These are phyloP conservation scores for Clarireedia monteithiana DNA, from an alignment of 2,329 filamentous ascomycete species.

Conservation along the genomic window DNA sequence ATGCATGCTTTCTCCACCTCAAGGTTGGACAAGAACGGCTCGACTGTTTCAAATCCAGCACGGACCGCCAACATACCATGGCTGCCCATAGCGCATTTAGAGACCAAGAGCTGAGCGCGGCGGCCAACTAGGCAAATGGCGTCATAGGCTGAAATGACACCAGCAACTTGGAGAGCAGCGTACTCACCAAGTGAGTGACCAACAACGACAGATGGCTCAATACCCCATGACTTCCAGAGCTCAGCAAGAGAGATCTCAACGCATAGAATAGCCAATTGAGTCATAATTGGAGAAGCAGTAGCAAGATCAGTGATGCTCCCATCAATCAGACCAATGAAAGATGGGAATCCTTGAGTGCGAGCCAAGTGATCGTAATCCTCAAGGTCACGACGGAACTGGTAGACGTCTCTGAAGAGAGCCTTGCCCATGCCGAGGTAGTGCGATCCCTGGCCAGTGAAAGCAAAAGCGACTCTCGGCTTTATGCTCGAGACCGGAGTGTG, in stretches of 20 bases:
- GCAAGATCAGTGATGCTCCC: constrained; percentile 5
- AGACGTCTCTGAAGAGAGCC: constrained; percentile 32
- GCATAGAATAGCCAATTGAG: constrained; percentile 23
- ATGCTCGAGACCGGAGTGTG: constrained; percentile 7
- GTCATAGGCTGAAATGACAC: constrained; percentile 61
- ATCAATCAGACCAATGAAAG: constrained; percentile 33
- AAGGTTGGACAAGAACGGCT: constrained; percentile 7
- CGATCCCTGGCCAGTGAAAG: constrained; percentile 39
- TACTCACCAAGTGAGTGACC: constrained; percentile 67
- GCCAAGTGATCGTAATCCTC: constrained; percentile 21
- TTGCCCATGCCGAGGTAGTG: constrained; percentile 27
- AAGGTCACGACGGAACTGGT: constrained; percentile 21
- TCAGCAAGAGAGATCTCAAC: constrained; percentile 48
- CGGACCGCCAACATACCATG: constrained; percentile 58
- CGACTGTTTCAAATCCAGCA: constrained; percentile 18
- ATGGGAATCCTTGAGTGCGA: constrained; percentile 21
- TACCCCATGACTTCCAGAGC: constrained; percentile 47
- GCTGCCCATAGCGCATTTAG: constrained; percentile 57
- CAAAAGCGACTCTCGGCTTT: constrained; percentile 7
- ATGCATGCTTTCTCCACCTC: constrained; percentile 52
- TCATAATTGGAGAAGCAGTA: neutral
- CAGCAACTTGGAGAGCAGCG: constrained; percentile 61
- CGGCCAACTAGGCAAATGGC: constrained; percentile 63
- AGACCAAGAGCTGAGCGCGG: constrained; percentile 56
- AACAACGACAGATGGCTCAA: constrained; percentile 46